Conservation (phyloP, 371 early-diverging fungal genomes). For the Rhizomucor miehei region DNA sequence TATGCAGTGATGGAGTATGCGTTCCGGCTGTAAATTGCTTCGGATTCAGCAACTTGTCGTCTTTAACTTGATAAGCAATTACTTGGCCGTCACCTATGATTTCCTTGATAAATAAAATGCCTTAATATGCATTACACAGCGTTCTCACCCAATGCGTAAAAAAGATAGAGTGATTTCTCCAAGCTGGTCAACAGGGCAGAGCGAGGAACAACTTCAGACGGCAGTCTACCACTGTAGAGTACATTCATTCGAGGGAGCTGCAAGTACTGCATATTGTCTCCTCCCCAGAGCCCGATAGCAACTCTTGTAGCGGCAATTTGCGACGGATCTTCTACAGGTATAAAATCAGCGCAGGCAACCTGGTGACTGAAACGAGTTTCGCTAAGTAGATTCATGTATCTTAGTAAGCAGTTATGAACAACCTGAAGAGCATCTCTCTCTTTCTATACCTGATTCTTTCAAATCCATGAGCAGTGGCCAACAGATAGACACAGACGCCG, state of each 20-base stretch:
- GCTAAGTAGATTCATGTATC: conserved; percentile 13
- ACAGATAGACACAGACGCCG: conserved; percentile 56
- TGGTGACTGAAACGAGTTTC: conserved; percentile 48
- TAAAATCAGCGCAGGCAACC: conserved; percentile 65
- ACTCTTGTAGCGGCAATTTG: conserved; percentile 24
- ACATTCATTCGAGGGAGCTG: conserved; percentile 49
- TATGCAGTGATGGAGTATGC: conserved; percentile 59
- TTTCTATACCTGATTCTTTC: conserved; percentile 41
- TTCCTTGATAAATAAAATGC: background rate
- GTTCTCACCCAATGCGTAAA: conserved; percentile 68
- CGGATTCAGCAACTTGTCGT: conserved; percentile 33
- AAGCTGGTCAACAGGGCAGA: conserved; percentile 65
- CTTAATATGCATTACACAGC: background rate
- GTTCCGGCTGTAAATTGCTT: conserved; percentile 67
- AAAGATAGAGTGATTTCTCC: conserved; percentile 60
- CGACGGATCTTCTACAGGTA: conserved; percentile 22
- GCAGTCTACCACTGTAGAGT: conserved; percentile 35
- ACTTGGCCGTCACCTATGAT: conserved; percentile 75
- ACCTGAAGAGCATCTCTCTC: no score
- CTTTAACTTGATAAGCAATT: conserved; percentile 50
- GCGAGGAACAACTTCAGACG: conserved; percentile 59
- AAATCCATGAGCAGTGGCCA: conserved; percentile 40
- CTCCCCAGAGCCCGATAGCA: conserved; percentile 72
- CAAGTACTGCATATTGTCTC: conserved; percentile 52
- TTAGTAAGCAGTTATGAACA: background rate